Evolutionary conservation across 306 rosid species (phyloP).

Genomic region (Hylodesmum podocarpum): DNA sequence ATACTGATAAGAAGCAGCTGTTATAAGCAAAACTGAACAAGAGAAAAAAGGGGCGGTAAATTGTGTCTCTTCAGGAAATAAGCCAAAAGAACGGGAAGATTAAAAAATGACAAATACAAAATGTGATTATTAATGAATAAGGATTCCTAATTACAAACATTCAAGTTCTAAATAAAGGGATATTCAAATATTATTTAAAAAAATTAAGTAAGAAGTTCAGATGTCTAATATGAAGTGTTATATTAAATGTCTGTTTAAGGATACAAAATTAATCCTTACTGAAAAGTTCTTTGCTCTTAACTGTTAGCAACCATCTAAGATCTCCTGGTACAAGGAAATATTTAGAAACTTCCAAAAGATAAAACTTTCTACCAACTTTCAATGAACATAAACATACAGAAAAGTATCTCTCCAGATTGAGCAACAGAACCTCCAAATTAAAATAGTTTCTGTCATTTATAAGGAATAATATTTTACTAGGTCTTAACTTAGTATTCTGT

Average conservation of each 20-base stretch:
- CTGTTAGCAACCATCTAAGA: constrained; percentile 15
- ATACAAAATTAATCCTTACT: constrained; percentile 27
- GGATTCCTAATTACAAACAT: not conserved
- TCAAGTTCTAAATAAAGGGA: constrained; percentile 15
- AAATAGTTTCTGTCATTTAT: constrained; percentile 7
- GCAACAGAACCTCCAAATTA: constrained; percentile 26
- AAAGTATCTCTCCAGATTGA: constrained; percentile 15
- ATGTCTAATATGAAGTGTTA: constrained; percentile 16
- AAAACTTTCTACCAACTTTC: not conserved
- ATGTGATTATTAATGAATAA: not conserved
- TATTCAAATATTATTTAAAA: constrained; percentile 15
- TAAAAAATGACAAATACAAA: not conserved
- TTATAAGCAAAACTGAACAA: not conserved
- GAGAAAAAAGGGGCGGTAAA: not conserved
- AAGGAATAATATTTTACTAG: too few species aligned
- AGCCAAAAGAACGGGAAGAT: not conserved
- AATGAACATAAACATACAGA: constrained; percentile 11
- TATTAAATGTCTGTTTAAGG: not conserved
- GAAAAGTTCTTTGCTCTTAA: constrained; percentile 13
- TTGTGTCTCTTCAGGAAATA: not conserved
- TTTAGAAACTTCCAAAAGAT: constrained; percentile 24
- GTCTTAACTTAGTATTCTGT: too few species aligned
- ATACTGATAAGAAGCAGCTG: constrained; percentile 19
- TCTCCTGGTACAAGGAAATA: constrained; percentile 15
- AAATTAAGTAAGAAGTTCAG: not conserved